These are phyloP conservation scores for Achaetomium macrosporum DNA, from an alignment of 2,329 filamentous ascomycete genomes.

Conservation along the genomic window DNA sequence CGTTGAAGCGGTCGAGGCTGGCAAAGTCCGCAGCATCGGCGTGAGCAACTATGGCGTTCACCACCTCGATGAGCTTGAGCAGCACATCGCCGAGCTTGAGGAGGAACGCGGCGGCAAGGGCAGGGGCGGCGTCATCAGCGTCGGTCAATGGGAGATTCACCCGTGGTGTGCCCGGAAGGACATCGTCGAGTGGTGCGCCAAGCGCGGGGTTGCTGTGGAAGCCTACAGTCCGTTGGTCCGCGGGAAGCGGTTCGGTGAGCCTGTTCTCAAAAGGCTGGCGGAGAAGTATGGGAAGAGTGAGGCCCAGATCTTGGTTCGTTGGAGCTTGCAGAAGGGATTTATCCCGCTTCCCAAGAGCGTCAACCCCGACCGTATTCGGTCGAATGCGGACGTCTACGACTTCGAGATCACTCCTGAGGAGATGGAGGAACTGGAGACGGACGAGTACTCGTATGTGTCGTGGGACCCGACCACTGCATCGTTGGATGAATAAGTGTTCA, in stretches of 20 bases:
- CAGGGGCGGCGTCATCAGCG: conserved; percentile 66
- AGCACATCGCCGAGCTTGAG: conserved; percentile 56
- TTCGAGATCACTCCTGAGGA: conserved; percentile 56
- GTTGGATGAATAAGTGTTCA: conserved; percentile 6
- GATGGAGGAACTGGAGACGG: conserved; percentile 40
- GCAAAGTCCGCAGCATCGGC: conserved; percentile 56
- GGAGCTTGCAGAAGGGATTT: conserved; percentile 73
- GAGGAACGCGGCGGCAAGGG: conserved; percentile 54
- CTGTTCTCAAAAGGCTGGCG: conserved; percentile 56
- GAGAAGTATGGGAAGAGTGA: conserved; percentile 68
- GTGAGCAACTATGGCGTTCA: conserved; percentile 62
- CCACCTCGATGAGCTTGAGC: conserved; percentile 55
- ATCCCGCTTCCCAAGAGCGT: conserved; percentile 60
- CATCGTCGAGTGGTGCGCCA: conserved; percentile 69
- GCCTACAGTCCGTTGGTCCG: conserved; percentile 57
- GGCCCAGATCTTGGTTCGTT: conserved; percentile 73
- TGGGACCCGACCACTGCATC: conserved; percentile 26
- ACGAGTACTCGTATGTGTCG: conserved; percentile 27
- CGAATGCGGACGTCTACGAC: conserved; percentile 57
- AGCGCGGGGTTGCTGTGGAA: conserved; percentile 57
- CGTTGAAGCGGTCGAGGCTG: conserved; percentile 57
- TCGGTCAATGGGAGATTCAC: conserved; percentile 86
- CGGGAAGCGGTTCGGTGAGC: conserved; percentile 66
- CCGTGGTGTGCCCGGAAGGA: conserved; percentile 79
- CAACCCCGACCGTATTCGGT: conserved; percentile 51